Conservation (phyloP, 306 rosid species). For the Prunus campanulata region DNA sequence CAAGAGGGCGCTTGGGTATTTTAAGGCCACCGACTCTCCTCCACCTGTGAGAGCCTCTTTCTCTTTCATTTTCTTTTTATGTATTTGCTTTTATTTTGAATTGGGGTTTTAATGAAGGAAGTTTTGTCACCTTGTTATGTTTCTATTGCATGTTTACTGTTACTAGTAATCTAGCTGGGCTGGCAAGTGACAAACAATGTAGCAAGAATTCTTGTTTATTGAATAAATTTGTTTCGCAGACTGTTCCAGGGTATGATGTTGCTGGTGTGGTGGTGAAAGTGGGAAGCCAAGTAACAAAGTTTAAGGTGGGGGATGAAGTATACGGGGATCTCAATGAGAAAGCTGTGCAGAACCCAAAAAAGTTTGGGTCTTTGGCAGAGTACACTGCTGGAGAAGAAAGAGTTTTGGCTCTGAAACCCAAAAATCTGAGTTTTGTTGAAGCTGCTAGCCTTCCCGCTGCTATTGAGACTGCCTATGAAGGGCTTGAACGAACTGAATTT, state of each 20-base stretch:
- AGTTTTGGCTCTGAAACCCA: conserved; percentile 58
- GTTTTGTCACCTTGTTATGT: not conserved
- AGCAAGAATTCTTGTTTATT: no score
- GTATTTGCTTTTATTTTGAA: no score
- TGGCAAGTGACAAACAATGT: no score
- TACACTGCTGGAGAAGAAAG: conserved; percentile 66
- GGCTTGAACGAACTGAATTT: conserved; percentile 42
- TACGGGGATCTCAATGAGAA: conserved; percentile 57
- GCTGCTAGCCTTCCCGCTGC: conserved; percentile 84
- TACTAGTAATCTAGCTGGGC: no score
- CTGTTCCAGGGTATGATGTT: conserved; percentile 60
- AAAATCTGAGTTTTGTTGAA: conserved; percentile 58
- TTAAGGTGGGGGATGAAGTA: conserved; percentile 69
- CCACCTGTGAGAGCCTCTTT: conserved; percentile 17
- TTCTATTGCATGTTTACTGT: no score
- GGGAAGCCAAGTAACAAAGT: conserved; percentile 55
- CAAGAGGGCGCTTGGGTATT: conserved; percentile 43
- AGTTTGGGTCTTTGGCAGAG: conserved; percentile 61
- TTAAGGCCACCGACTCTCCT: conserved; percentile 22
- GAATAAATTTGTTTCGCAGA: conserved; percentile 23
- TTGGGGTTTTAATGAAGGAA: not conserved
- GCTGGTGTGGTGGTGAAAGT: conserved; percentile 69
- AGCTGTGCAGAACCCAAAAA: conserved; percentile 32
- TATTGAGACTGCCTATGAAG: conserved; percentile 62
- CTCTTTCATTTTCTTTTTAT: not conserved